phyloP scores from a whole-genome alignment of 2,329 filamentous ascomycete species.

The Ophiognomonia clavigignenti-juglandacearum region DNA sequence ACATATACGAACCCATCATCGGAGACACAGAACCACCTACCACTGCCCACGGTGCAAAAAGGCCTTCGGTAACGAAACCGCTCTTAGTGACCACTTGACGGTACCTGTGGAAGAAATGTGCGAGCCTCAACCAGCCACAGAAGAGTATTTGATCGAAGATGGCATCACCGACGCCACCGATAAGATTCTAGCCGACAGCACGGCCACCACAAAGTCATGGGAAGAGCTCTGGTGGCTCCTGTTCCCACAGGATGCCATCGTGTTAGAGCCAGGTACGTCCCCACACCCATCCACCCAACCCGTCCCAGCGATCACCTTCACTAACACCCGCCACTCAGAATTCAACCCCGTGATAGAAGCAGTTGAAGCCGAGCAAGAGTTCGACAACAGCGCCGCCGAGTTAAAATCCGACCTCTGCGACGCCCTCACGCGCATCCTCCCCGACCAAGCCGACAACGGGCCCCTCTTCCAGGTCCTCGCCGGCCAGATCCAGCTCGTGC shows the following conservation, averaged over 20 bases:
- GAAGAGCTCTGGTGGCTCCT: constrained; percentile 11
- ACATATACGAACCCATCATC: constrained; percentile 9
- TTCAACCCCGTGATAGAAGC: constrained; percentile 12
- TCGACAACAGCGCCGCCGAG: constrained; percentile 13
- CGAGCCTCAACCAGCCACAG: neutral
- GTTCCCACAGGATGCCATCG: constrained; percentile 9
- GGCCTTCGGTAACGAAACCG: constrained; percentile 1
- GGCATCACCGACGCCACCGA: constrained; percentile 13
- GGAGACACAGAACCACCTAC: neutral
- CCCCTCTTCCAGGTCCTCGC: constrained; percentile 10
- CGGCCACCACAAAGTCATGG: constrained; percentile 5
- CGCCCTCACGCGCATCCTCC: constrained; percentile 8
- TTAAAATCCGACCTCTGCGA: constrained; percentile 13
- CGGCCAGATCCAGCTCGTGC: constrained; percentile 14
- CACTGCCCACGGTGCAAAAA: constrained; percentile 13
- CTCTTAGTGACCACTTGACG: constrained; percentile 8
- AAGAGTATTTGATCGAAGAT: neutral
- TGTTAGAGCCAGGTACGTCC: constrained; percentile 10
- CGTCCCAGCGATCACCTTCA: neutral
- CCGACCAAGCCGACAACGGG: constrained; percentile 9
- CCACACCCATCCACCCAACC: neutral
- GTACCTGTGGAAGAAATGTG: constrained; percentile 15
- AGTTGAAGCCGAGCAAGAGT: constrained; percentile 13
- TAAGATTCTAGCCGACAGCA: constrained; percentile 3
- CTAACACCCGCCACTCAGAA: constrained; percentile 3